A percentile compares a stretch with the other conserved stretches of the same genome.
These are phyloP conservation scores for Hyphopichia buzzinii DNA, from an alignment of 1,139 yeast genomes.

Conservation along the genomic window DNA sequence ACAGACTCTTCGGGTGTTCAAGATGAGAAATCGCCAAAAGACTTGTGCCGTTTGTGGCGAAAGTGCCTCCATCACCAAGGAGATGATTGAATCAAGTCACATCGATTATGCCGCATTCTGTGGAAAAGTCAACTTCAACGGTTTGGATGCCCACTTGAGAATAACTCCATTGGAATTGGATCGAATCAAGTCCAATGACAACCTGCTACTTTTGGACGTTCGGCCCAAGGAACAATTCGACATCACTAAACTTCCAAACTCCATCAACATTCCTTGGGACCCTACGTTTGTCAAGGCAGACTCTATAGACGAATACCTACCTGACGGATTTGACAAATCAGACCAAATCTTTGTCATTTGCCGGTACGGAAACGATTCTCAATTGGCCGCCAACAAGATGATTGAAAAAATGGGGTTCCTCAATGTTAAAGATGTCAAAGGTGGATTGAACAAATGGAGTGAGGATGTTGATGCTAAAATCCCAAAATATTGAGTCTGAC, in stretches of 20 bases:
- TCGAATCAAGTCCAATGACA: constrained; percentile 7
- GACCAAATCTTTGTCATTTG: constrained; percentile 56
- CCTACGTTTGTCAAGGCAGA: constrained; percentile 38
- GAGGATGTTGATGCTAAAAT: constrained; percentile 55
- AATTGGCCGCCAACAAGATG: constrained; percentile 62
- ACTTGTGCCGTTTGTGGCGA: constrained; percentile 69
- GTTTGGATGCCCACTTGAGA: constrained; percentile 40
- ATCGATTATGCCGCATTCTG: constrained; percentile 74
- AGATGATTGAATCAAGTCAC: constrained; percentile 41
- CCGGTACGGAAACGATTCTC: constrained; percentile 90
- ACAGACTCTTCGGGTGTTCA: constrained; percentile 69
- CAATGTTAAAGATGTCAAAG: constrained; percentile 65
- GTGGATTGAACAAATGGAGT: constrained; percentile 79
- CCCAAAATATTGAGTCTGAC: constrained; percentile 58
- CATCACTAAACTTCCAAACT: constrained; percentile 58
- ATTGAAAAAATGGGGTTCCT: constrained; percentile 46
- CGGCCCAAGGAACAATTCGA: constrained; percentile 76
- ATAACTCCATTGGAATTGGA: constrained; percentile 35
- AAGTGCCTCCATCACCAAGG: constrained; percentile 44
- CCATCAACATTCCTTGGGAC: constrained; percentile 65
- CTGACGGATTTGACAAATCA: constrained; percentile 19
- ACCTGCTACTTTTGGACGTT: constrained; percentile 61
- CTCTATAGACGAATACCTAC: constrained; percentile 22
- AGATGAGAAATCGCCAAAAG: constrained; percentile 68
- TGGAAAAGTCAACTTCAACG: constrained; percentile 55